phyloP scores from a whole-genome alignment of 2,329 filamentous ascomycete genomes.

The Fusarium napiforme region DNA sequence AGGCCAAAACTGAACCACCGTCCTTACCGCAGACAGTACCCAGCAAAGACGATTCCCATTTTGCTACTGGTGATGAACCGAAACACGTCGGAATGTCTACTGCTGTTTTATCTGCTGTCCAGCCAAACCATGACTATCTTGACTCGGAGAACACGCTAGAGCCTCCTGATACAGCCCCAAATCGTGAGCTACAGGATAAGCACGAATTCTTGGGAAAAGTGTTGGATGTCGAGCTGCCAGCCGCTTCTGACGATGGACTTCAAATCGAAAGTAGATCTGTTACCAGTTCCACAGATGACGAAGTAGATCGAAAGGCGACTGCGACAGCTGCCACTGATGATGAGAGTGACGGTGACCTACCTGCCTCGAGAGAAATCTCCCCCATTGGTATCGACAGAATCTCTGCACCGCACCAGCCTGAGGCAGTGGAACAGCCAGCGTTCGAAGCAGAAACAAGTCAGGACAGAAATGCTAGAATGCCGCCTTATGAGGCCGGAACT shows the following conservation, averaged over 20 bases:
- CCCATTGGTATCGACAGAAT: slow-evolving; percentile 16
- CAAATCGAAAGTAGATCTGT: not conserved
- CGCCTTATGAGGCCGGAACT: not conserved
- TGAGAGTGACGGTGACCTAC: slow-evolving; percentile 20
- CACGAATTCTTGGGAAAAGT: not conserved
- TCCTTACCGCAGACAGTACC: not conserved
- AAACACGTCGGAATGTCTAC: not conserved
- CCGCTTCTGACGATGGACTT: not conserved
- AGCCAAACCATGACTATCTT: not conserved
- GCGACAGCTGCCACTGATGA: slow-evolving; percentile 5
- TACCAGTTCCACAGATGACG: not conserved
- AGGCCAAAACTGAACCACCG: not conserved
- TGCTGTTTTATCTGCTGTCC: not conserved
- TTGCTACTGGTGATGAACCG: not conserved
- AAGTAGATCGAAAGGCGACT: not conserved
- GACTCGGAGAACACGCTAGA: not conserved
- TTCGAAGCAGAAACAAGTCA: not conserved
- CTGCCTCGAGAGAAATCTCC: slow-evolving; percentile 9
- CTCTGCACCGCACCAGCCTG: not conserved
- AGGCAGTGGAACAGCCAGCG: not conserved
- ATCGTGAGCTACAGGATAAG: not conserved
- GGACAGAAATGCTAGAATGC: not conserved
- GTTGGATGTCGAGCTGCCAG: not conserved
- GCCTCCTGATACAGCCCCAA: not conserved
- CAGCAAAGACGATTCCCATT: not conserved